Percentiles rank a stretch among this genome's conserved stretches.
These are phyloP conservation scores for Aspergillus bertholletiae DNA, from an alignment of 495 filamentous ascomycete species.

Conservation along the genomic window DNA sequence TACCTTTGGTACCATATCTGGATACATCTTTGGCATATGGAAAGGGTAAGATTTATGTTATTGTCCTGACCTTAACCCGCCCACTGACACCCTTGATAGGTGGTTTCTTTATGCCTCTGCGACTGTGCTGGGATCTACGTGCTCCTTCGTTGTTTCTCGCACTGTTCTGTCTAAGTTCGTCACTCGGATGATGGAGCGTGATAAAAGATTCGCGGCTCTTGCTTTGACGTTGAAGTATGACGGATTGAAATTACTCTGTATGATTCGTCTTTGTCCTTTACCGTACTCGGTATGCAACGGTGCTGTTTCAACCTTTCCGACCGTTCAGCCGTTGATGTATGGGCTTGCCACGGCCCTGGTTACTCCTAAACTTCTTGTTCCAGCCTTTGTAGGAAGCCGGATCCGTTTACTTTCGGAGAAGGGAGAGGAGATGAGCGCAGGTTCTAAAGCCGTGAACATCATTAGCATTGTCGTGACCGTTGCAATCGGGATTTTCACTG, in stretches of 20 bases:
- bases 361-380: slow-evolving; percentile 83
- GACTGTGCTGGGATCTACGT: slow-evolving; percentile 72
- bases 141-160: slow-evolving; percentile 74
- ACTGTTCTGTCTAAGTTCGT: slow-evolving; percentile 76
- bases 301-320: slow-evolving; percentile 88
- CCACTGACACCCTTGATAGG: slow-evolving; percentile 22
- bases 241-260: slow-evolving; percentile 81
- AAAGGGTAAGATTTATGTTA: slow-evolving; percentile 51
- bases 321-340: slow-evolving; percentile 72
- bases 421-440: slow-evolving; percentile 52
- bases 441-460: slow-evolving; percentile 69
- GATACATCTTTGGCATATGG: slow-evolving; percentile 93
- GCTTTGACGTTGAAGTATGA: slow-evolving; percentile 71
- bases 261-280: slow-evolving; percentile 90
- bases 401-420: slow-evolving; percentile 66
- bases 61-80: background rate
- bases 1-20: slow-evolving; percentile 77
- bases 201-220: slow-evolving; percentile 73
- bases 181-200: slow-evolving; percentile 70
- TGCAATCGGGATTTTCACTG: slow-evolving; percentile 69
- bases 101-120: slow-evolving; percentile 84
- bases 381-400: slow-evolving; percentile 82
- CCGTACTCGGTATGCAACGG: slow-evolving; percentile 96
- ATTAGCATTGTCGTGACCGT: slow-evolving; percentile 70
- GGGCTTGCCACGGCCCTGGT: slow-evolving; percentile 74